Base-by-base conservation (phyloP, 1,139 yeast genomes). In the Nakaseomyces kungkrabaensis region DNA sequence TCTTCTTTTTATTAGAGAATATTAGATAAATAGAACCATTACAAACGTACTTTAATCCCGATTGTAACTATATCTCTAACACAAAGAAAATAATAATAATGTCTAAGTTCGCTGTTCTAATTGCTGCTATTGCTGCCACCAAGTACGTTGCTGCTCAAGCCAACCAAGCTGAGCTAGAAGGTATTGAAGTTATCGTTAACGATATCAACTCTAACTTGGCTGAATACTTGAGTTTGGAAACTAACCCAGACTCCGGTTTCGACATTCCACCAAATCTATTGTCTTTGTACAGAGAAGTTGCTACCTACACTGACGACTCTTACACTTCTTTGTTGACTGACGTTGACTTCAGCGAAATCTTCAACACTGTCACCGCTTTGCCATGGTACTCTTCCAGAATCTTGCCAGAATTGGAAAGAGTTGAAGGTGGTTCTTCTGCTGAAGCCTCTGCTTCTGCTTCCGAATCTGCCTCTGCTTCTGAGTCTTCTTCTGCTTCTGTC, bases 301-400 rank as follows among this genome's bases (percentile, higher is more conserved):
- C 54, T 36, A 72, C 76, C 43, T 72, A 71, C 60, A 72, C 72
- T 25, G 75, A 72, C 53, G 68, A 69, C 38, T 66, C 73, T 33
- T 72, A 68, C 63, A 72, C 75, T 52, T 63, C 74, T 27, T 62
- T 72, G 54, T 64, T 62, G 51, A 46, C 56, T 45, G 46, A 51
- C 45, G 55, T 65, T 43, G 62, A 65, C 53, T 48, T 54, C 50
- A 41, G 58, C 45, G 63, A 58, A 8, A 61, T 65, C 37, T 57
- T 68, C n/a, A 51, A 63, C 24, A 69, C 70, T 51, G 70, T 68
- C 26, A 65, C 73, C 36, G 66, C 60, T 37, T 61, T 72, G 49
- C 74, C 75, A 58, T 72, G 76, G 76, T 72, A 71, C 59, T 64
- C 71, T 7, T 54, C 68, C 37, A 70, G 76, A 67, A 54, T 67